Evolutionary conservation across 2,329 filamentous ascomycete species (phyloP), one percentile per base, ranked within the genome.

Genomic region (Pezicula carpinea): DNA sequence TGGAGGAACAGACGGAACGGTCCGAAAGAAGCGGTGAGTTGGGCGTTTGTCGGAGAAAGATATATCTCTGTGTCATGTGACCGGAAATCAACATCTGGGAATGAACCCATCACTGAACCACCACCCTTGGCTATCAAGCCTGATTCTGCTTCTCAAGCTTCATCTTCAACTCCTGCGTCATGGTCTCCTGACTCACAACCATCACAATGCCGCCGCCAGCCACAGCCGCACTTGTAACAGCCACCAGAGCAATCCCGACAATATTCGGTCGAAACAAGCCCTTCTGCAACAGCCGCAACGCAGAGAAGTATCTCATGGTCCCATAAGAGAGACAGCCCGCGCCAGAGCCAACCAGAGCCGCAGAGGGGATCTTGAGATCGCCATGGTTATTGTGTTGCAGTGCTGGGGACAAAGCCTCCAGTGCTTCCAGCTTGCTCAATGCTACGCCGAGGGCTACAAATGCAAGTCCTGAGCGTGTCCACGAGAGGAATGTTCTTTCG

Each of bases 231-330:
- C 48, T 50, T n/a, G 92, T 89, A 65, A 92, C 84, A 57, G 84
- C 89, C 49, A 93, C 88, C 18, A 93, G 77, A 19, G 89, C 64
- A 55, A 93, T 91, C 29, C 89, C 89, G 26, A 79, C 77, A 60
- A 95, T 88, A 59, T 95, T 87, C 47, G 89, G 56, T 38, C 54
- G 48, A 42, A 75, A 76, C 21, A 69, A 50, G 4, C 73, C 73
- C 40, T 63, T 58, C 61, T 73, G 64, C 23, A 75, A 56, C 39
- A 65, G 52, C 32, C 62, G 60, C 60, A 75, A 56, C 14, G 66
- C 69, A 17, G 63, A 62, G 54, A 76, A 76, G 53, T 76, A 76
- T 29, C 73, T 63, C 43, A 60, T 57, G 8, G 70, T 73, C 8
- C 71, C 74, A 57, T 76, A 75, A 14, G 65, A 63, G 18, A 77